Evolutionary conservation across 2,329 filamentous ascomycete species (phyloP).

Genomic region (Colletotrichum simmondsii): DNA sequence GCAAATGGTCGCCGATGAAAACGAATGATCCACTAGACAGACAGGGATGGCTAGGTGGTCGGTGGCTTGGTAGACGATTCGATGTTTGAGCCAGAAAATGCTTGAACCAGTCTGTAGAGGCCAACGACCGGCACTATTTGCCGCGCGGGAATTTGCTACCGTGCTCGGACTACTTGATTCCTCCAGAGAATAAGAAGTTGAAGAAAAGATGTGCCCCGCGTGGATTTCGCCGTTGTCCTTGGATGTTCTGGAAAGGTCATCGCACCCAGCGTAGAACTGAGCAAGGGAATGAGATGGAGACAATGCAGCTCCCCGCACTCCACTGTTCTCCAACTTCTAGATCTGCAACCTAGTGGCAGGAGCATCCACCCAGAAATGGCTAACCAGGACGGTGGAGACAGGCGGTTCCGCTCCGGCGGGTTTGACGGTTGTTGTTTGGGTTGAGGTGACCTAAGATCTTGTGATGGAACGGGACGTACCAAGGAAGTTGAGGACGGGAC

Average conservation of each 20-base stretch:
- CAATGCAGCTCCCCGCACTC: neutral
- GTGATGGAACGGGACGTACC: neutral
- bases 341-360: neutral
- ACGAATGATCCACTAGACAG: neutral
- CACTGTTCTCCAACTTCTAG: neutral
- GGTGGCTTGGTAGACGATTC: neutral
- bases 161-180: neutral
- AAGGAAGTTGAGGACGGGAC: neutral
- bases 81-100: neutral
- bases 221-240: neutral
- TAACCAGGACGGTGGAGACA: neutral
- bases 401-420: neutral
- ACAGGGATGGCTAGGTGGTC: neutral
- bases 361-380: neutral
- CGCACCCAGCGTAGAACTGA: neutral
- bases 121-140: neutral
- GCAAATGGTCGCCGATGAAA: neutral
- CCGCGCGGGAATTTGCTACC: neutral
- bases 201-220: neutral
- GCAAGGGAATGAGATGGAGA: neutral
- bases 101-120: neutral
- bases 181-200: neutral
- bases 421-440: neutral
- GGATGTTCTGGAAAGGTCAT: neutral
- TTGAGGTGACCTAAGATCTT: neutral